A percentile compares a stretch with the other conserved stretches of the same genome.
phyloP scores from a whole-genome alignment of 306 rosid genomes.

The Alnus rubra region DNA sequence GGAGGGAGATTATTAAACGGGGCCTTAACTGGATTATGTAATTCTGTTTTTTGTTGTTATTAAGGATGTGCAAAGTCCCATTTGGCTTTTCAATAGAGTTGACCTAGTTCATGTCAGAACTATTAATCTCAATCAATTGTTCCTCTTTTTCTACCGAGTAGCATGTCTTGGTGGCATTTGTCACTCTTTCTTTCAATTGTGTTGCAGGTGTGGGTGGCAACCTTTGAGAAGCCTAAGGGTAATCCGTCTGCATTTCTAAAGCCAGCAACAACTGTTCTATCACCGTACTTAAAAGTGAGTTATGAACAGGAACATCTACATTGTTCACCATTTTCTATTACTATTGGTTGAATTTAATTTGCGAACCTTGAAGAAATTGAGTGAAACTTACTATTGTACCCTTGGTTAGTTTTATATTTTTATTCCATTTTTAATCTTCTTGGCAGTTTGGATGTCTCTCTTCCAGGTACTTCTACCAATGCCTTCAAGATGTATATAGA shows the following conservation, averaged over 20 bases:
- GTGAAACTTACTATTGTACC: background rate
- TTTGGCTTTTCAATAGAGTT: constrained; percentile 1
- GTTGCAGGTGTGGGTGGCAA: constrained; percentile 78
- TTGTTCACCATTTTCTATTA: constrained; percentile 15
- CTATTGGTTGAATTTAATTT: constrained; percentile 4
- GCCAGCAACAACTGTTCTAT: constrained; percentile 87
- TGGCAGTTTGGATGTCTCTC: constrained; percentile 96
- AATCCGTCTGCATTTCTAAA: constrained; percentile 80
- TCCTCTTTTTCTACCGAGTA: background rate
- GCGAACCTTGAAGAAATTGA: background rate
- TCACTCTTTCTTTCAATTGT: constrained; percentile 5
- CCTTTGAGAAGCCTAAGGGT: constrained; percentile 93
- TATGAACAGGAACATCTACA: constrained; percentile 9
- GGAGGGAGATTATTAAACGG: too few species aligned
- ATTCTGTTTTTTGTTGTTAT: background rate
- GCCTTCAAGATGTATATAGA: constrained; percentile 66
- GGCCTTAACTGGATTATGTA: background rate
- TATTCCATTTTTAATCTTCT: constrained; percentile 26
- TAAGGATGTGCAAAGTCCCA: background rate
- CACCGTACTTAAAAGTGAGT: constrained; percentile 94
- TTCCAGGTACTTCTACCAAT: constrained; percentile 80
- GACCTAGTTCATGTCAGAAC: constrained; percentile 17
- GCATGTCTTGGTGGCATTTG: constrained; percentile 12
- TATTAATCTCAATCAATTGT: constrained; percentile 2
- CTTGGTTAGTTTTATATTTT: background rate